phyloP scores from a whole-genome alignment of 768 basidiomycete species.

The Boletus reticuloceps region DNA sequence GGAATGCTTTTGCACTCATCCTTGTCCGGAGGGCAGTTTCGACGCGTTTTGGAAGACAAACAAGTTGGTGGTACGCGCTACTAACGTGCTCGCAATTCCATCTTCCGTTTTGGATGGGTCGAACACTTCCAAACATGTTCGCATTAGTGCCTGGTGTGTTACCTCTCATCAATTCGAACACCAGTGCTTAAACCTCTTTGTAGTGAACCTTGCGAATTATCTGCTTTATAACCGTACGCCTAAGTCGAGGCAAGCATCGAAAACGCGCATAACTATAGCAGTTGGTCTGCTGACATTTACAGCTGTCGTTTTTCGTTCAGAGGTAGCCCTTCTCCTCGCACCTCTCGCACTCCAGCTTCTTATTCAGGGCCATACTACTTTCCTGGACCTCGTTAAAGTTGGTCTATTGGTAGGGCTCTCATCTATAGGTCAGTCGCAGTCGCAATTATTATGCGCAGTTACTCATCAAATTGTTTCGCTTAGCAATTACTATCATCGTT shows the following conservation, averaged over 20 bases:
- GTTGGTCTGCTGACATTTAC: constrained; percentile 65
- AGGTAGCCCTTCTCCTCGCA: constrained; percentile 66
- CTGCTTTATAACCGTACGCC: constrained; percentile 41
- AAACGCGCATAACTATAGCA: constrained; percentile 36
- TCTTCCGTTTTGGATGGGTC: constrained; percentile 87
- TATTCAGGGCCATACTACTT: constrained; percentile 37
- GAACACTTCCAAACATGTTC: constrained; percentile 94
- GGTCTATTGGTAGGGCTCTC: constrained; percentile 47
- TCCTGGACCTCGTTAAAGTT: constrained; percentile 44
- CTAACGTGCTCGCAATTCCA: constrained; percentile 88
- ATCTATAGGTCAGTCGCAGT: constrained; percentile 48
- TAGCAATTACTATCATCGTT: constrained; percentile 59
- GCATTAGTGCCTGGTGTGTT: constrained; percentile 72
- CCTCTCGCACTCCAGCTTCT: constrained; percentile 59
- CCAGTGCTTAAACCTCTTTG: background rate
- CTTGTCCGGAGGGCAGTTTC: constrained; percentile 62
- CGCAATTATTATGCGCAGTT: background rate
- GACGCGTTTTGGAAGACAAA: constrained; percentile 58
- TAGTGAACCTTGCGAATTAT: constrained; percentile 57
- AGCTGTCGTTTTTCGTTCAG: constrained; percentile 74
- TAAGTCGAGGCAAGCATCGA: constrained; percentile 38
- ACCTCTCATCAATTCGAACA: background rate
- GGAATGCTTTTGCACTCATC: constrained; percentile 62
- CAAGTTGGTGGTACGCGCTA: constrained; percentile 59
- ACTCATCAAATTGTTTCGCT: background rate